Evolutionary conservation across 2,329 filamentous ascomycete genomes (phyloP).

Genomic region (Rhynchosporium secalis): DNA sequence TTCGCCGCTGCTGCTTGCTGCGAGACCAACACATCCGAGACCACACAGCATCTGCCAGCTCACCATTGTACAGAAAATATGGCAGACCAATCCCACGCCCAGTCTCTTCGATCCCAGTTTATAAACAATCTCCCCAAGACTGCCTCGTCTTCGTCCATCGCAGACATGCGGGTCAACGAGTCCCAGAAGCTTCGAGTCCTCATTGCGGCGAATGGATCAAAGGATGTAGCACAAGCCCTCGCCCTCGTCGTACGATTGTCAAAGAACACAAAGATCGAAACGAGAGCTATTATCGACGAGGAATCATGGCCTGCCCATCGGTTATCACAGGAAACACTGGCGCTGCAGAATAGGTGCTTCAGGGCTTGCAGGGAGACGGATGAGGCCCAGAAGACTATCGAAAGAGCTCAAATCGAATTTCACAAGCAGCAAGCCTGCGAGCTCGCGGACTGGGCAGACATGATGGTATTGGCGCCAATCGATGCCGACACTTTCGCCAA

Average conservation of each 20-base stretch:
- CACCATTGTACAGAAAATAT: constrained; percentile 18
- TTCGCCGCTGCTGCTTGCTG: constrained; percentile 9
- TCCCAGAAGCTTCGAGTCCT: constrained; percentile 58
- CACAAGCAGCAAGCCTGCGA: constrained; percentile 59
- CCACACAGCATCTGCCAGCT: constrained; percentile 4
- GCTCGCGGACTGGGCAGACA: constrained; percentile 82
- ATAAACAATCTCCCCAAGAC: constrained; percentile 26
- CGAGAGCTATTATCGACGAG: constrained; percentile 64
- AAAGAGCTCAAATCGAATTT: constrained; percentile 46
- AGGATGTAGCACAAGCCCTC: constrained; percentile 65
- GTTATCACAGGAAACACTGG: constrained; percentile 62
- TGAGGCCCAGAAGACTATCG: constrained; percentile 33
- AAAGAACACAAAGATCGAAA: constrained; percentile 62
- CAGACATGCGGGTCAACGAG: constrained; percentile 48
- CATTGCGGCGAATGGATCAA: constrained; percentile 64
- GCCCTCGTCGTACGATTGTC: constrained; percentile 66
- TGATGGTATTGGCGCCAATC: constrained; percentile 81
- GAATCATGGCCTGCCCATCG: constrained; percentile 52
- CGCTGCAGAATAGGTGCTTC: constrained; percentile 56
- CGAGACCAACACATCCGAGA: constrained; percentile 7
- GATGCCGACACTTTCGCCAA: constrained; percentile 82
- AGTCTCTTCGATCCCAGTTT: constrained; percentile 22
- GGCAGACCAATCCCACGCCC: constrained; percentile 26
- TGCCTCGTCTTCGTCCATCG: constrained; percentile 33
- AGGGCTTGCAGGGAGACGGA: constrained; percentile 28